phyloP scores from a whole-genome alignment of 2,329 filamentous ascomycete species.

The Botrytis fabae region DNA sequence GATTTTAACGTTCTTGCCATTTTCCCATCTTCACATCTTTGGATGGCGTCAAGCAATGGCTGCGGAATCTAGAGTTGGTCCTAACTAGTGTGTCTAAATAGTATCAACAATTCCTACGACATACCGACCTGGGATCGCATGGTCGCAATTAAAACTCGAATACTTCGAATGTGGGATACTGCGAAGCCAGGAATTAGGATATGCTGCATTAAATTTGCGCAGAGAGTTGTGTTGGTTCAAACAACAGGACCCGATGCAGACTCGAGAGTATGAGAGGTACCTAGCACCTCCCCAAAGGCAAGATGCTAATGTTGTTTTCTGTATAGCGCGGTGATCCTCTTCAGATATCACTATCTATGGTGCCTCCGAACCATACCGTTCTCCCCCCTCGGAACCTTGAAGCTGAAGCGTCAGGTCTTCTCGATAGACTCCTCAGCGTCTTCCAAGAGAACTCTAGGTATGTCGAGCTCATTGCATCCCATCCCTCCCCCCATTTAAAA shows the following conservation, averaged over 20 bases:
- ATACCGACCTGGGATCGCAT: constrained; percentile 83
- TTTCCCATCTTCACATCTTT: background rate
- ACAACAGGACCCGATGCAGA: constrained; percentile 81
- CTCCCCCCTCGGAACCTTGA: constrained; percentile 80
- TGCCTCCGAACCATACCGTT: constrained; percentile 79
- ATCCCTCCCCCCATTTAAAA: constrained; percentile 20
- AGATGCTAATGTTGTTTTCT: constrained; percentile 26
- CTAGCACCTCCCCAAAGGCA: constrained; percentile 6
- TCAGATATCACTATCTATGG: constrained; percentile 83
- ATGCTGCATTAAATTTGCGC: constrained; percentile 96
- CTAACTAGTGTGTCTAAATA: constrained; percentile 46
- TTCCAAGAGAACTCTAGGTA: constrained; percentile 86
- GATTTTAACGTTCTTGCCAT: constrained; percentile 4
- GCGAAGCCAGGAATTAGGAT: constrained; percentile 75
- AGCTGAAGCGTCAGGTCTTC: constrained; percentile 85
- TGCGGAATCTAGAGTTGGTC: constrained; percentile 24
- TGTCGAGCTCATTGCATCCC: constrained; percentile 39
- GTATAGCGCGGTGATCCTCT: constrained; percentile 67
- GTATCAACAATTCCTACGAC: constrained; percentile 85
- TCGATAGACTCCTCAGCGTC: constrained; percentile 82
- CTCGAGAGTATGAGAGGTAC: constrained; percentile 65
- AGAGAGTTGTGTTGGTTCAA: constrained; percentile 89
- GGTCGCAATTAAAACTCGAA: constrained; percentile 82
- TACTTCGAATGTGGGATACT: constrained; percentile 84
- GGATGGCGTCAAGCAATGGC: constrained; percentile 2